phyloP scores from a whole-genome alignment of 148 eudicot genomes.

The Fagopyrum esculentum region DNA sequence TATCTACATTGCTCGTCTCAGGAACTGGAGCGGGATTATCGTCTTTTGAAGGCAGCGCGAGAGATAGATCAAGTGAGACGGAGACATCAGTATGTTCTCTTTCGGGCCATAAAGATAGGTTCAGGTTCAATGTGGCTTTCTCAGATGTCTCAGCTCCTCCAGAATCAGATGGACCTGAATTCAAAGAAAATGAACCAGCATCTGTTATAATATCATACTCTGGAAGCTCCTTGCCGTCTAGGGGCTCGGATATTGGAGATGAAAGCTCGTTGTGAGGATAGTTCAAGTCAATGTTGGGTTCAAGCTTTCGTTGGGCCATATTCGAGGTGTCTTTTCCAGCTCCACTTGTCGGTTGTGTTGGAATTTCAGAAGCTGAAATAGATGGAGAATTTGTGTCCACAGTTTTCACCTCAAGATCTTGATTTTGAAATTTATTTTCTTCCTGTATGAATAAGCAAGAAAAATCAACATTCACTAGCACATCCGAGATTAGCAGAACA shows the following conservation, averaged over 20 bases:
- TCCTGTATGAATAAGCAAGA: slow-evolving; percentile 11
- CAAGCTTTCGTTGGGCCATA: neutral
- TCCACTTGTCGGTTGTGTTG: neutral
- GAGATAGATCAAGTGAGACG: slow-evolving; percentile 27
- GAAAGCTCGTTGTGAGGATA: neutral
- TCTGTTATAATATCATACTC: no score
- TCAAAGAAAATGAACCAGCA: slow-evolving; percentile 12
- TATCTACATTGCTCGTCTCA: slow-evolving; percentile 13
- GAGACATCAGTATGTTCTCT: slow-evolving; percentile 12
- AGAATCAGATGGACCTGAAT: slow-evolving; percentile 27
- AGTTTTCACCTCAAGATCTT: neutral
- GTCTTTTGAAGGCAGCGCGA: slow-evolving; percentile 22
- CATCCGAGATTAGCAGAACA: no score
- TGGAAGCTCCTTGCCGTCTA: no score
- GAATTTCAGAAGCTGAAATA: neutral
- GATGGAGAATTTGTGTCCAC: neutral
- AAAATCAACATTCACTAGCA: neutral
- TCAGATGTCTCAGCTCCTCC: slow-evolving; percentile 13
- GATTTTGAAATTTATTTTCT: neutral
- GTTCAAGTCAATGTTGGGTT: neutral
- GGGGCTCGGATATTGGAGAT: no score
- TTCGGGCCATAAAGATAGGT: slow-evolving; percentile 19
- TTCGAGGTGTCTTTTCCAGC: no score
- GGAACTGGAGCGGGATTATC: slow-evolving; percentile 4
- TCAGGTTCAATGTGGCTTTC: slow-evolving; percentile 23